These are phyloP conservation scores for Umbellularia californica DNA, from an alignment of 164 flowering plant genomes.

Conservation along the genomic window DNA sequence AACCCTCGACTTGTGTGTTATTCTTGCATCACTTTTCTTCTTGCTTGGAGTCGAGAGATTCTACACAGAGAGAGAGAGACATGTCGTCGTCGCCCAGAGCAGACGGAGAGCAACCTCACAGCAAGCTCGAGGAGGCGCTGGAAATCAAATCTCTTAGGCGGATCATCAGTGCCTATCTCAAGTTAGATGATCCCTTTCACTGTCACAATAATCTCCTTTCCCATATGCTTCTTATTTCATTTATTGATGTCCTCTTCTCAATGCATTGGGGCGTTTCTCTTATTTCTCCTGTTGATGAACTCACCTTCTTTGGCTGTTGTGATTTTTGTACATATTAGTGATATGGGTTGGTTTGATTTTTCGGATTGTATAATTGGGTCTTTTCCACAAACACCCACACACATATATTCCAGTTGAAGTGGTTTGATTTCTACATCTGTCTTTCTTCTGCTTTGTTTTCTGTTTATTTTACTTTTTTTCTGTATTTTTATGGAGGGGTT, in stretches of 20 bases:
- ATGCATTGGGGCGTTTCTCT: neutral
- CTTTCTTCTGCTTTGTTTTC: no score
- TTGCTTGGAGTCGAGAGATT: neutral
- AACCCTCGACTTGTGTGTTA: neutral
- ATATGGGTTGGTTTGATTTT: neutral
- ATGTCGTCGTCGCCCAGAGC: neutral
- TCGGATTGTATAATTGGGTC: neutral
- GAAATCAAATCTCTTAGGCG: constrained; percentile 87
- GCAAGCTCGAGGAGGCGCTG: constrained; percentile 76
- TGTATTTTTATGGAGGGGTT: no score
- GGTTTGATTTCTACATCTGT: no score
- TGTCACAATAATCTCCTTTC: neutral
- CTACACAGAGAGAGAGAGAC: neutral
- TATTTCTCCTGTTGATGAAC: neutral
- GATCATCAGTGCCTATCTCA: constrained; percentile 88
- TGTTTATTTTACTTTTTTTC: no score
- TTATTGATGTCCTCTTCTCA: neutral
- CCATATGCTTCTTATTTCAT: neutral
- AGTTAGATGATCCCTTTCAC: constrained; percentile 31
- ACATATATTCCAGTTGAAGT: no score
- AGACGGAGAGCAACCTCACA: constrained; percentile 15
- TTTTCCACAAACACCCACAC: no score
- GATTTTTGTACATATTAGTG: neutral
- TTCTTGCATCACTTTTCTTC: neutral
- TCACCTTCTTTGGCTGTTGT: neutral